Base-by-base conservation (phyloP, 202 grass and related monocot genomes). In the Cymbopogon flexuosus region DNA sequence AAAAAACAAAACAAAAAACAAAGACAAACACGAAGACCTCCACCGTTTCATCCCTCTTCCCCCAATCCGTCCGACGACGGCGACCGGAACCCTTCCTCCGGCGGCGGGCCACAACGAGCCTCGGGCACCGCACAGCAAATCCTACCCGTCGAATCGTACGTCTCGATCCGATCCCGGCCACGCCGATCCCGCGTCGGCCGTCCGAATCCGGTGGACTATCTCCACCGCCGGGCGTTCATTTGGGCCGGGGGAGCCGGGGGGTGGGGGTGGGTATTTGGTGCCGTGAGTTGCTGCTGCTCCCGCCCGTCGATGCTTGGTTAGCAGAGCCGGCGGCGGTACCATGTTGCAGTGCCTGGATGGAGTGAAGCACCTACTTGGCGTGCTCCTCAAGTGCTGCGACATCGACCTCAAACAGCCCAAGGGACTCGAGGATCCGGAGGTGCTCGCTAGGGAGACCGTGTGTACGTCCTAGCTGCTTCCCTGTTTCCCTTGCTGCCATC, bases 271-370 rank as follows among this genome's bases (percentile, higher is more conserved):
- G 52, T 57, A 10, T 22, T 9, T 41, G 68, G 30, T 22, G 45
- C 78, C 5, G 18, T 21, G 39, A 23, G 63, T 14, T 59, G 47
- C 47, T 39, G 21, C 10, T 30, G 21, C 10, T 56, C 45, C 22
- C 43, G 19, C 66, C 21, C 18, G 52, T 24, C 39, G 70, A 62
- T 64, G 71, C 52, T 42, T 68, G 64, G 27, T 31, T 68, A 52
- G 69, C 10, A 24, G 47, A 18, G 65, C 72, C 64, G 37, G 40
- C 31, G 23, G 34, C 1, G 67, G 69, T 73, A 92, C 85, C 65
- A 97, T 97, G 94, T 88, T 90, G 77, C 83, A 92, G 67, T 97
- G 94, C 61, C 79, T 94, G 39, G 84, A 84, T 31, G 80, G 88
- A 69, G 81, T 94, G 71, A 90, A 71, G 74, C 89, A 92, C 68